Evolutionary conservation across 1,139 yeast genomes (phyloP).

Genomic region (Pichia sp.): DNA sequence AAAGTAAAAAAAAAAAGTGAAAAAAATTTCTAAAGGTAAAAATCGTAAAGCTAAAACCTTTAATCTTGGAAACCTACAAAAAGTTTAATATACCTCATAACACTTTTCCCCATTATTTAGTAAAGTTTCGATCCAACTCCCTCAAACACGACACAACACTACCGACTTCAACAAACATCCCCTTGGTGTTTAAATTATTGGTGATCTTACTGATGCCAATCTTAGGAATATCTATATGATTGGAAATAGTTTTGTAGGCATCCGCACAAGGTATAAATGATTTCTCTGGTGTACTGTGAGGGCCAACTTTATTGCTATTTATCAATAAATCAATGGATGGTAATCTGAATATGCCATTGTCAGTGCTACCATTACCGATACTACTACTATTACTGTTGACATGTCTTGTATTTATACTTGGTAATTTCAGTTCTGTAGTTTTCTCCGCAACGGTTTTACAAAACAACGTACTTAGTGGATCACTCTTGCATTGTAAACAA

Average conservation of each 20-base stretch:
- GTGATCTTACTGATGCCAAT: conserved; percentile 71
- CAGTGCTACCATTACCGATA: not conserved
- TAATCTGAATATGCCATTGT: conserved; percentile 9
- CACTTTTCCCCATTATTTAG: conserved; percentile 6
- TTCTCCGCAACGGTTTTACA: conserved; percentile 69
- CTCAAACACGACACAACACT: conserved; percentile 77
- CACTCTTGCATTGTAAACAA: conserved; percentile 75
- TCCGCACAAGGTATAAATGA: conserved; percentile 77
- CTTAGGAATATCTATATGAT: conserved; percentile 68
- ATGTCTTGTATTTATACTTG: conserved; percentile 13
- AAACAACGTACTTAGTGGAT: conserved; percentile 83
- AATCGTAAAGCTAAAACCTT: too few relatives aligned
- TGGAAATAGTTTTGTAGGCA: conserved; percentile 75
- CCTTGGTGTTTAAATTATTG: conserved; percentile 69
- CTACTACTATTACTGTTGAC: too few relatives aligned
- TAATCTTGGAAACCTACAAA: too few relatives aligned
- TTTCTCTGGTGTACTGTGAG: conserved; percentile 19
- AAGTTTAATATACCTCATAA: too few relatives aligned
- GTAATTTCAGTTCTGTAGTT: conserved; percentile 6
- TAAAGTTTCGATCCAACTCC: conserved; percentile 64
- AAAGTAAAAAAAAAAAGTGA: too few relatives aligned
- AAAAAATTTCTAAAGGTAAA: too few relatives aligned
- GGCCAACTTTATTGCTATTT: conserved; percentile 21
- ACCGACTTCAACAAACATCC: conserved; percentile 85
- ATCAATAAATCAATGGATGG: conserved; percentile 20